Conservation (phyloP, 106 monocot genomes). For the Narthecium ossifragum region DNA sequence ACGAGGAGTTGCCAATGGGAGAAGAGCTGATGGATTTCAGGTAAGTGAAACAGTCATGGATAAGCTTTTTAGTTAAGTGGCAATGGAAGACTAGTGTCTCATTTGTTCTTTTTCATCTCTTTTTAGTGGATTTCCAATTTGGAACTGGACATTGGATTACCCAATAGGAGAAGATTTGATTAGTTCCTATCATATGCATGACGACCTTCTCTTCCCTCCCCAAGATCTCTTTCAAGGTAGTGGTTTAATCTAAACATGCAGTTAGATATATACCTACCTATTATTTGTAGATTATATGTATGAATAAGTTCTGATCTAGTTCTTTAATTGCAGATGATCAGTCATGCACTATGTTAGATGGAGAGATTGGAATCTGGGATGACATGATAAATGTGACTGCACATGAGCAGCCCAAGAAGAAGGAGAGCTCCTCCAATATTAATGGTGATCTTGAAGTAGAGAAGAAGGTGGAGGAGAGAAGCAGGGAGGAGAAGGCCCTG, state of each 20-base stretch:
- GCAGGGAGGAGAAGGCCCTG: slow-evolving; percentile 22
- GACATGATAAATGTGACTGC: not conserved
- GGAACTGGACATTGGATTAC: slow-evolving; percentile 16
- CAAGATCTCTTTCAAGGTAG: slow-evolving; percentile 14
- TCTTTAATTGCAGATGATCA: not conserved
- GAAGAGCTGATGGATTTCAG: slow-evolving; percentile 12
- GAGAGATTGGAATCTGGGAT: slow-evolving; percentile 13
- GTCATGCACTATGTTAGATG: slow-evolving; percentile 4
- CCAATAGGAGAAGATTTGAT: slow-evolving; percentile 4
- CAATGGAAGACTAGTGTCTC: not conserved
- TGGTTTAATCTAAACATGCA: not conserved
- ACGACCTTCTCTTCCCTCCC: slow-evolving; percentile 5
- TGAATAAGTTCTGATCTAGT: not conserved
- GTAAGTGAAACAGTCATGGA: slow-evolving; percentile 3
- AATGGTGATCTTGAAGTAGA: not conserved
- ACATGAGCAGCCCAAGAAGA: not conserved
- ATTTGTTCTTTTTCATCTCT: not conserved
- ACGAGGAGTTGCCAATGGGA: slow-evolving; percentile 1
- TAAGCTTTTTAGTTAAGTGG: too few species aligned
- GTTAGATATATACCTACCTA: not conserved
- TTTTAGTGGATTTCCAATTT: slow-evolving; percentile 14
- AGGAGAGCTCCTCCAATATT: too few species aligned
- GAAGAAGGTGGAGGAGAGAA: not conserved
- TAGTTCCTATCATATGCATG: not conserved
- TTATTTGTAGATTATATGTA: not conserved